Evolutionary conservation across 495 filamentous ascomycete species (phyloP), one percentile per base, ranked within the genome.

Genomic region (Lepraria neglecta): DNA sequence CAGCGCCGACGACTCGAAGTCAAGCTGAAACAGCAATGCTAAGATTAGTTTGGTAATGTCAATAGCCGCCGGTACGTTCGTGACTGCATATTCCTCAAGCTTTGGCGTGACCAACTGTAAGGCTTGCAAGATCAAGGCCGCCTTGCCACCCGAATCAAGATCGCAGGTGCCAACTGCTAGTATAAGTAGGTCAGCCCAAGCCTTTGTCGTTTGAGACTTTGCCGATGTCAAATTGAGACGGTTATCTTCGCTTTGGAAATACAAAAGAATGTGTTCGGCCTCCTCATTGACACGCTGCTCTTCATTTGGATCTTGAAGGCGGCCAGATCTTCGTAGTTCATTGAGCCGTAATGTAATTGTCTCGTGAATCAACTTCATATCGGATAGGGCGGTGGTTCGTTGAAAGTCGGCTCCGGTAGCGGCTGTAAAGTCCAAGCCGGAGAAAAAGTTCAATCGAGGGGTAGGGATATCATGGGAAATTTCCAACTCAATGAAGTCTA

Each of bases 21-120:
- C 83, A 53, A 96, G 75, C 61, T 84, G 86, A 65, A 84, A 85
- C 12, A 96, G 77, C 10, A 98, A 74, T 14, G 86, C 80, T 67
- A 88, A 88, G 6, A 89, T 86, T 28, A 97, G 77, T 50, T 82
- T 82, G 17, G 89, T 89, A 21, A 99, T 78, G 63, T 90, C 82
- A 30, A 86, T 75, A 3, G 88, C 87, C 52, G 88, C 84, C 10
- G 76, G 70, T 0, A 84, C 75, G 64, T 87, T 83, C 1, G 84
- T 78, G 24, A 82, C 76, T 65, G 87, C 82, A 24, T 86, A 84
- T 33, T 74, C 75, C 66, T 97, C 92, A 24, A 97, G 78, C 63
- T 89, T 92, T 3, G 94, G 91, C 27, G 95, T 80, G 55, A 92
- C 86, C 30, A 90, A 76, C 70, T 97, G 92, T 15, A 97, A 77